Evolutionary conservation across 2,329 filamentous ascomycete species (phyloP), one percentile per base, ranked within the genome.

Genomic region (Trichoderma lentiforme): DNA sequence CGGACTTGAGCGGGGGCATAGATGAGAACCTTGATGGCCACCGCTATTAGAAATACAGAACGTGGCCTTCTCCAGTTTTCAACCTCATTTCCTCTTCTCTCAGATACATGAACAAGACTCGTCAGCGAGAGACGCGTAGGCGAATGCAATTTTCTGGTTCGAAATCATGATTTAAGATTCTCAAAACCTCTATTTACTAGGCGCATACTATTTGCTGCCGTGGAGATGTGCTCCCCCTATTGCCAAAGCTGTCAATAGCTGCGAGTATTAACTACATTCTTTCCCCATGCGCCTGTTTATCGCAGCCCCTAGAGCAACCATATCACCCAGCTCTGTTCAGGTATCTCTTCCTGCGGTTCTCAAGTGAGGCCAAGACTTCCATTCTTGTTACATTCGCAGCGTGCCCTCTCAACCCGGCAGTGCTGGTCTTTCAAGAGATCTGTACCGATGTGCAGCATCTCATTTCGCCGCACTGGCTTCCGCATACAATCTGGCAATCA

Each of bases 401-500:
- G 58, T 18, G 36, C 34, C 21, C 6, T 32, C 47, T 15, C 12
- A 15, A 51, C 4, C 7, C 9, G 9, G 57, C 15, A 62, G n/a
- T 69, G n/a, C 36, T 32, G 57, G 26, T 24, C 7, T 14, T 26
- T 69, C 43, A 72, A 9, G 71, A 66, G 26, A 60, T 21, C 5
- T 57, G 56, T 18, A 68, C 63, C 24, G 68, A 72, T 12, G 76
- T 73, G 77, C 87, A 88, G 76, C 88, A 89, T 73, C 84, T 86
- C 74, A 89, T 77, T 36, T 82, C 82, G 73, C 85, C 84, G 71
- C 88, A 89, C 11, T 84, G 73, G 15, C 81, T 83, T 15, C 86
- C 84, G 76, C 88, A 90, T 53, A 84, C 80, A 51, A 89, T 80
- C 75, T 86, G 85, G 75, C 88, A 90, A 56, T 72, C 58, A 24